Conservation (phyloP, 768 basidiomycete genomes). For the Crassisporium funariophilum region DNA sequence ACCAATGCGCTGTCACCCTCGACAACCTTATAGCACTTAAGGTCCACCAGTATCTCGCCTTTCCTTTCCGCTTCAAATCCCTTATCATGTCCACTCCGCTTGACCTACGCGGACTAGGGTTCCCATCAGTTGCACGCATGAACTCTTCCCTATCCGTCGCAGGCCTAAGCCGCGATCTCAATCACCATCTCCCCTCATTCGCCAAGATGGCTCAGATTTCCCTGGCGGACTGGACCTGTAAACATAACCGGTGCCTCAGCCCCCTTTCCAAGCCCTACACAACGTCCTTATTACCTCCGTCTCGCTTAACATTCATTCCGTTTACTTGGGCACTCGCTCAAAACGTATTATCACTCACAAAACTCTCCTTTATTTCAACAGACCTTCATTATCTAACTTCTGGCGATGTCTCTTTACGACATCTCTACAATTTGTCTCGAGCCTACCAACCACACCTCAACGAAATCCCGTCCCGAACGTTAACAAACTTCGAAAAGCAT, state of each 20-base stretch:
- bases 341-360: background rate
- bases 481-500: background rate
- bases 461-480: background rate
- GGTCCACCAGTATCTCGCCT: background rate
- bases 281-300: background rate
- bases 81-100: background rate
- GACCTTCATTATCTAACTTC: slow-evolving; percentile 1
- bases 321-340: background rate
- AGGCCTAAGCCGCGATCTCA: slow-evolving; percentile 20
- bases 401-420: background rate
- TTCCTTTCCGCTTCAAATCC: background rate
- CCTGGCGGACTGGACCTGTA: too few species aligned
- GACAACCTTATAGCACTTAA: background rate
- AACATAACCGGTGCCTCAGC: too few species aligned
- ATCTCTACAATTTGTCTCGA: background rate
- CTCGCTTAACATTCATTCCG: background rate
- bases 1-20: slow-evolving; percentile 8
- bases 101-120: slow-evolving; percentile 13
- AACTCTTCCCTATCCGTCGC: slow-evolving; percentile 8
- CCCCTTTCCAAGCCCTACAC: background rate
- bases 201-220: slow-evolving; percentile 10
- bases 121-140: slow-evolving; percentile 11
- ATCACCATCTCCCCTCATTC: slow-evolving; percentile 23
- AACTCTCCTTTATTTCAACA: background rate
- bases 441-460: background rate